A percentile compares a stretch with the other conserved stretches of the same genome.
phyloP scores from a whole-genome alignment of 148 eudicot species.

The Spergularia bocconei region DNA sequence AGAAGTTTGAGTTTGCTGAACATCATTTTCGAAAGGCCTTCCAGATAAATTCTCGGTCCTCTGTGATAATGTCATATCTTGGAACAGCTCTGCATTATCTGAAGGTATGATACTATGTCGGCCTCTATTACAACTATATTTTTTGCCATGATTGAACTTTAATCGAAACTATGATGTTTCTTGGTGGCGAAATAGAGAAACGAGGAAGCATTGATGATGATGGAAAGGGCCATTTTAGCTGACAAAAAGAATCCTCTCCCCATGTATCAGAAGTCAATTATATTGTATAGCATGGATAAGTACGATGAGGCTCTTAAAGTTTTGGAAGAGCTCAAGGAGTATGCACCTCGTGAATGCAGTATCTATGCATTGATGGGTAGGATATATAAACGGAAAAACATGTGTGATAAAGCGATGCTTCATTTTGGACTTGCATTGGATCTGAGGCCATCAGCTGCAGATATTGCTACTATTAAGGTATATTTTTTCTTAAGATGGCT shows the following conservation, averaged over 20 bases:
- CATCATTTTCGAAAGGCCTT: slow-evolving; percentile 87
- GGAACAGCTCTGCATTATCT: slow-evolving; percentile 91
- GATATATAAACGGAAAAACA: slow-evolving; percentile 75
- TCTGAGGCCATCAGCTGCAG: slow-evolving; percentile 95
- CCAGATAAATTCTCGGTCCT: slow-evolving; percentile 76
- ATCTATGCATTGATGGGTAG: slow-evolving; percentile 95
- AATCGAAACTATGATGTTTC: not conserved
- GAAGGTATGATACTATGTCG: slow-evolving; percentile 44
- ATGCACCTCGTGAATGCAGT: slow-evolving; percentile 93
- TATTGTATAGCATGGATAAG: slow-evolving; percentile 70
- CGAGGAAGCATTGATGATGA: slow-evolving; percentile 78
- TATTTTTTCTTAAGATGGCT: not conserved
- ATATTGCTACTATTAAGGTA: slow-evolving; percentile 97
- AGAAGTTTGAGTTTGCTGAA: slow-evolving; percentile 92
- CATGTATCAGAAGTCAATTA: slow-evolving; percentile 86
- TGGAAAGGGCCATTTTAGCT: slow-evolving; percentile 80
- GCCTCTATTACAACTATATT: not conserved
- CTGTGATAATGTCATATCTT: slow-evolving; percentile 93
- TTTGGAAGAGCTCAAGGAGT: slow-evolving; percentile 91
- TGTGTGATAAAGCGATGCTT: slow-evolving; percentile 92
- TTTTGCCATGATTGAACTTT: no score
- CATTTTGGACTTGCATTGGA: slow-evolving; percentile 94
- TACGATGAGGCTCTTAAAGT: slow-evolving; percentile 80
- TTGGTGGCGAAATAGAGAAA: slow-evolving; percentile 50
- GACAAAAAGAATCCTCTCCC: slow-evolving; percentile 97